A percentile compares a stretch with the other conserved stretches of the same genome.
Evolutionary conservation across 176 grass and related monocot species (phyloP).

Genomic region (Saccharum officinarum): DNA sequence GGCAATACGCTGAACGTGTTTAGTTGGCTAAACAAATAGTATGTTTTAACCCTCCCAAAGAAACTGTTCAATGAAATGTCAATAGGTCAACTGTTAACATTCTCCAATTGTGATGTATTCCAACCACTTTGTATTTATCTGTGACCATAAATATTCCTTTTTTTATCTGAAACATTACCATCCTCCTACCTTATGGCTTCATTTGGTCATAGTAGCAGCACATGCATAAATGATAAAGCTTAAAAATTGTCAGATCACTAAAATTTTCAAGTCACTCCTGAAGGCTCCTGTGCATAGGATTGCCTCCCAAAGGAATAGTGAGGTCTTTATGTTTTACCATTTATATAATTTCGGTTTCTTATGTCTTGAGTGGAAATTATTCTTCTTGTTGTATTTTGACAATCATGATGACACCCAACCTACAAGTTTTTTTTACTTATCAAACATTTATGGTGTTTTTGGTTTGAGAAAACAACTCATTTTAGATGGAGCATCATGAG

Average conservation of each 20-base stretch:
- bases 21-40: too few species aligned
- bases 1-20: too few species aligned
- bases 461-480: too few species aligned
- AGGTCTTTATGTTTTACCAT: background rate
- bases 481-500: too few species aligned
- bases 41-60: too few species aligned
- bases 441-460: background rate
- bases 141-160: background rate
- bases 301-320: background rate
- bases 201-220: background rate
- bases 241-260: too few species aligned
- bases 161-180: background rate
- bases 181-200: background rate
- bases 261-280: background rate
- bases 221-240: background rate
- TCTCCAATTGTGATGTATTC: too few species aligned
- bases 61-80: too few species aligned
- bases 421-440: background rate
- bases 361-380: background rate
- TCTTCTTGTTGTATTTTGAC: background rate
- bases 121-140: background rate
- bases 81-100: too few species aligned
- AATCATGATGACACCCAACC: background rate
- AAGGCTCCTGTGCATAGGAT: background rate
- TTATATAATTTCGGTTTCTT: background rate